These are phyloP conservation scores for Irpex lacteus DNA, from an alignment of 1,284 basidiomycete species.

Conservation along the genomic window DNA sequence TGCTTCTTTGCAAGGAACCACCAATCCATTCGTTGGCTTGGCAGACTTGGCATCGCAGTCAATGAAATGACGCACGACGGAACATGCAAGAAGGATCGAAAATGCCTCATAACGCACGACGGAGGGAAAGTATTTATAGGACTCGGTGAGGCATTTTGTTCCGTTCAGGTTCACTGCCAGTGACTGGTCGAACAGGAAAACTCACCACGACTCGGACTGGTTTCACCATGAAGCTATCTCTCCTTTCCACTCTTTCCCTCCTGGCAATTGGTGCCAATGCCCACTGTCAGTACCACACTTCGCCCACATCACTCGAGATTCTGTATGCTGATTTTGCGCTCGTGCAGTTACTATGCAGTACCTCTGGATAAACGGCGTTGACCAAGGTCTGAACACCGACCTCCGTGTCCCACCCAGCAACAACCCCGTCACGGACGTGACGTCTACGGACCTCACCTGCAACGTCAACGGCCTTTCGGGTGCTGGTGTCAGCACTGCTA, in stretches of 20 bases:
- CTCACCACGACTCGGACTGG: not conserved
- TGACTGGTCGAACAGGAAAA: not conserved
- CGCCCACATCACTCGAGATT: not conserved
- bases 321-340: not conserved
- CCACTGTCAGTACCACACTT: constrained; percentile 32
- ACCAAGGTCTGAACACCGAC: constrained; percentile 42
- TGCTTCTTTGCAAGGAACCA: not conserved
- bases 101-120: not conserved
- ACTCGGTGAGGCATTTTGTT: not conserved
- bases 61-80: not conserved
- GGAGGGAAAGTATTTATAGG: not conserved
- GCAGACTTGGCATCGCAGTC: not conserved
- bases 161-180: not conserved
- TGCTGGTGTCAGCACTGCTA: constrained; percentile 34
- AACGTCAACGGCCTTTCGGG: constrained; percentile 48
- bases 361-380: constrained; percentile 44
- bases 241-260: constrained; percentile 31
- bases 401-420: constrained; percentile 50
- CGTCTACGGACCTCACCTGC: constrained; percentile 46
- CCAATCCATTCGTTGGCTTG: not conserved
- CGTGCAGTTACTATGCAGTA: constrained; percentile 47
- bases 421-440: constrained; percentile 52
- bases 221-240: constrained; percentile 26
- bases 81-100: not conserved
- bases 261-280: constrained; percentile 38